Evolutionary conservation across 768 basidiomycete species (phyloP), one percentile per base, ranked within the genome.

Genomic region (Lentinula raphanica): DNA sequence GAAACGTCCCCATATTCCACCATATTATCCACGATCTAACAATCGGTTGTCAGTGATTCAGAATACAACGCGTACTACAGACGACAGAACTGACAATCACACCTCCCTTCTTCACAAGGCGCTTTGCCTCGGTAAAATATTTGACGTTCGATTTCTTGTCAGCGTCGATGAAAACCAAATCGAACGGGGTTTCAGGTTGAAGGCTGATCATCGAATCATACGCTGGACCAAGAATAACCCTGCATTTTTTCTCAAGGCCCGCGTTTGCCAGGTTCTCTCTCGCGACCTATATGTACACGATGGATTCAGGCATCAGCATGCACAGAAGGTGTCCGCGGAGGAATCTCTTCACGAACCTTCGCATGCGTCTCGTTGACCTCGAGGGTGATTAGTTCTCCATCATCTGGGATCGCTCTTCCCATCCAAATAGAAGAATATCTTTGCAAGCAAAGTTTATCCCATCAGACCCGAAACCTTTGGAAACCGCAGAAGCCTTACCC

Each of bases 91-190:
- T 56, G 61, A 82, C 83, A 57, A 89, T 84, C 21, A 87, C 76
- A 13, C 85, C 86, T 12, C 83, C 82, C 39, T 76, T 76, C 49
- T 80, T 74, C 0, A 83, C 75, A 6, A 89, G 73, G 13, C 86
- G 77, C 64, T 87, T 83, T 0, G 80, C 81, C 60, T 88, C 78
- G 1, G 66, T 69, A 70, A 84, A 85, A 65, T 88, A 88, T 3
- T 73, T 71, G 23, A 73, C 54, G 60, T 84, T 84, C 36, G 72
- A 74, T 3, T 70, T 67, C 66, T 88, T 88, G 72, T 88, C 85
- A 7, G 86, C 88, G 68, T 89, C 87, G 62, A 88, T 86, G 74
- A 89, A 90, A 2, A 76, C 76, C n/a, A 90, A 68, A 67, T 88
- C 87, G 66, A 86, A 88, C 0, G 77, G 78, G 5, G 70, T 68